Evolutionary conservation across 352 stramenopile genomes (phyloP).

Genomic region (Globisporangium spiculum): DNA sequence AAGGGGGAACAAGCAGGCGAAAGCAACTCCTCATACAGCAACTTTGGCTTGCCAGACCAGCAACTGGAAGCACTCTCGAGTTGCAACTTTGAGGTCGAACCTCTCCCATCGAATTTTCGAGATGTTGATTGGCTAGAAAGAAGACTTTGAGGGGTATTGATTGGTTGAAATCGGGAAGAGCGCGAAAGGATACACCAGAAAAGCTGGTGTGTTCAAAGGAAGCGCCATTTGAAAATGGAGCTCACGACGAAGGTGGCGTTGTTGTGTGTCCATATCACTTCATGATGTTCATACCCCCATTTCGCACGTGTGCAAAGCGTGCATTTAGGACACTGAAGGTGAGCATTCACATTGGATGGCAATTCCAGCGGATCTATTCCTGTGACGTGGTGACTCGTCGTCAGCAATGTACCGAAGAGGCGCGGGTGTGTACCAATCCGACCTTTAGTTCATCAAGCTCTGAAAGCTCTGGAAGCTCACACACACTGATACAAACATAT

Average conservation of each 20-base stretch:
- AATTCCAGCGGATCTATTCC: not conserved
- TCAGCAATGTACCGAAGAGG: slow-evolving; percentile 29
- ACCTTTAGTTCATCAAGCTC: not conserved
- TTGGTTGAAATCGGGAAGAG: slow-evolving; percentile 24
- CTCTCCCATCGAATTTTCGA: slow-evolving; percentile 14
- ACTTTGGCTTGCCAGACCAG: not conserved
- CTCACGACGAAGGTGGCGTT: not conserved
- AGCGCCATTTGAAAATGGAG: not conserved
- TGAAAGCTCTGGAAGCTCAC: not conserved
- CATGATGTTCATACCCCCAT: not conserved
- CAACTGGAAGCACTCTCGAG: not conserved
- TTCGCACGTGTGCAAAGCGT: not conserved
- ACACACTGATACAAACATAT: not conserved
- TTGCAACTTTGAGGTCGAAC: not conserved
- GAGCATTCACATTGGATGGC: not conserved
- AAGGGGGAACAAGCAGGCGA: slow-evolving; percentile 6
- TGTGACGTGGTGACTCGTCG: slow-evolving; percentile 8
- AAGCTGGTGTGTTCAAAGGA: not conserved
- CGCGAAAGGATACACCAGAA: not conserved
- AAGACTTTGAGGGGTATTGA: not conserved
- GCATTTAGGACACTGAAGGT: not conserved
- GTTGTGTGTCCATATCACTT: not conserved
- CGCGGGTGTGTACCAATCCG: slow-evolving; percentile 11
- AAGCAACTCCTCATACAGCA: not conserved
- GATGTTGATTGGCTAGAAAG: slow-evolving; percentile 12